phyloP scores from a whole-genome alignment of 2,329 filamentous ascomycete species.

The Chaetothyriales sp. region DNA sequence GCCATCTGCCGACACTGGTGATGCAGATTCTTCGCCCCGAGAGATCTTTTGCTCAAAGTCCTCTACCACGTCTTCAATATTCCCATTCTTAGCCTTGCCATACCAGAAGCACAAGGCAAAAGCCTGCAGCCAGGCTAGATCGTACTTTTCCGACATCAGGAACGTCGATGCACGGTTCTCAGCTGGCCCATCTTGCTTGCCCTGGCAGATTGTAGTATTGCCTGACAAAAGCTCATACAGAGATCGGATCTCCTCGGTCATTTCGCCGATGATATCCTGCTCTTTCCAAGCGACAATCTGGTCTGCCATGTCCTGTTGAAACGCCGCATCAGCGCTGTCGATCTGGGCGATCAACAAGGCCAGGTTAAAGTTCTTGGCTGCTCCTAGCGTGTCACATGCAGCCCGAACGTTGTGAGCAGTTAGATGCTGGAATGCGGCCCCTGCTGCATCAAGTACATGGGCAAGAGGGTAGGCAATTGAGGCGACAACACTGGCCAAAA shows the following conservation, averaged over 20 bases:
- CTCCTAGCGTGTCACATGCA: conserved; percentile 64
- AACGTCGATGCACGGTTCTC: conserved; percentile 75
- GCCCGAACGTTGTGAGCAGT: conserved; percentile 65
- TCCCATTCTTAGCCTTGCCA: conserved; percentile 51
- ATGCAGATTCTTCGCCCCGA: conserved; percentile 51
- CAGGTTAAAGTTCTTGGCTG: conserved; percentile 66
- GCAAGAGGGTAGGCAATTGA: conserved; percentile 33
- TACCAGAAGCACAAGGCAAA: conserved; percentile 91
- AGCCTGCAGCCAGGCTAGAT: conserved; percentile 80
- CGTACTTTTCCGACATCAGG: conserved; percentile 66
- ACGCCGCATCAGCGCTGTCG: conserved; percentile 48
- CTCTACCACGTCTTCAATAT: conserved; percentile 55
- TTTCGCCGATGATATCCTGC: conserved; percentile 71
- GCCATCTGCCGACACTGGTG: conserved; percentile 52
- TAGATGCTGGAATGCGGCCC: conserved; percentile 58
- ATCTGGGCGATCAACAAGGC: conserved; percentile 73
- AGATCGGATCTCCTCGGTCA: conserved; percentile 66
- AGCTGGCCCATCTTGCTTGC: conserved; percentile 51
- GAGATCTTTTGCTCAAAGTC: conserved; percentile 60
- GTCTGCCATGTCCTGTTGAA: conserved; percentile 57
- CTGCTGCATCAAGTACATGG: conserved; percentile 47
- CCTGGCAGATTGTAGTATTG: conserved; percentile 70
- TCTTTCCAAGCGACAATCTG: conserved; percentile 77
- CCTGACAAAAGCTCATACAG: conserved; percentile 82
- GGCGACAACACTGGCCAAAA: conserved; percentile 26